Evolutionary conservation across 2,329 filamentous ascomycete genomes (phyloP).

Genomic region (Aspergillus nomiae): DNA sequence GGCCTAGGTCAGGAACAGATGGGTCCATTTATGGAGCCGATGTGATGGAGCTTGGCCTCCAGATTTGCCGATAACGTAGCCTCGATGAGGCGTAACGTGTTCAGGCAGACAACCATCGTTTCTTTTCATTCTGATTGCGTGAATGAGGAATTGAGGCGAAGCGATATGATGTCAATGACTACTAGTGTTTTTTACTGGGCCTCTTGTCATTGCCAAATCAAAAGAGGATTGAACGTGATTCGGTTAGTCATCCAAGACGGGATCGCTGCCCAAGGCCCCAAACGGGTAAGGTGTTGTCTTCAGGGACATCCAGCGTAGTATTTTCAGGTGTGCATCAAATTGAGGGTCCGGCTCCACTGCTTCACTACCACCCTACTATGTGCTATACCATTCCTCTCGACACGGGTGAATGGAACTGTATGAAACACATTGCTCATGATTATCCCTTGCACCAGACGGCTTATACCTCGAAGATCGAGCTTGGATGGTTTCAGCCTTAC

Average conservation of each 20-base stretch:
- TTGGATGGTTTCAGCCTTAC: neutral
- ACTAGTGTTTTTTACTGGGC: neutral
- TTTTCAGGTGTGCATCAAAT: neutral
- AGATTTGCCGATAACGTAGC: neutral
- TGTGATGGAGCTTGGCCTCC: neutral
- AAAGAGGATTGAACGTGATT: neutral
- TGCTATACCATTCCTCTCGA: neutral
- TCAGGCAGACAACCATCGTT: neutral
- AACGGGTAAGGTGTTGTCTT: neutral
- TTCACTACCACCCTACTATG: neutral
- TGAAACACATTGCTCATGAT: neutral
- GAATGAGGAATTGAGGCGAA: neutral
- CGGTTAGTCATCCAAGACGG: constrained; percentile 1
- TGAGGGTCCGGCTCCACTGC: neutral
- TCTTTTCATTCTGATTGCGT: neutral
- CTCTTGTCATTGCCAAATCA: neutral
- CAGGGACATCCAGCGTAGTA: neutral
- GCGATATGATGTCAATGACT: constrained; percentile 5
- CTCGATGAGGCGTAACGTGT: neutral
- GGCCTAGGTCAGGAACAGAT: constrained; percentile 10
- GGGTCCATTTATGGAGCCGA: constrained; percentile 4
- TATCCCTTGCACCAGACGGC: neutral
- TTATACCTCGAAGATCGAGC: neutral
- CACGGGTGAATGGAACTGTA: neutral
- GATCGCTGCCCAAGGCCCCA: neutral